These are phyloP conservation scores for Diversispora eburnea DNA, from an alignment of 192 early-diverging fungal genomes.

Conservation along the genomic window DNA sequence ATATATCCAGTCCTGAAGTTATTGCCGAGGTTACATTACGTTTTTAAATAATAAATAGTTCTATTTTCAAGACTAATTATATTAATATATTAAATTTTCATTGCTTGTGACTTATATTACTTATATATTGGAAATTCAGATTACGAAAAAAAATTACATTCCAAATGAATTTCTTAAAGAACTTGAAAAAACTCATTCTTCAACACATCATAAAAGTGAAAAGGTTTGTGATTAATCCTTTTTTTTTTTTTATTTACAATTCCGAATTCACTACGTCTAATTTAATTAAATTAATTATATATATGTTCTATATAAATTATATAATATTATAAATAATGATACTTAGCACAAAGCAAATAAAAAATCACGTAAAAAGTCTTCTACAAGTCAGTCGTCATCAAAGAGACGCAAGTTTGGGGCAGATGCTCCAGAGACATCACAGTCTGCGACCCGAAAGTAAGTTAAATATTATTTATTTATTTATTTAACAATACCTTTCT, in stretches of 20 bases:
- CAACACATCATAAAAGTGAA: neutral
- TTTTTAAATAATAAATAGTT: neutral
- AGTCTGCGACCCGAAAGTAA: conserved; percentile 5
- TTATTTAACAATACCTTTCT: neutral
- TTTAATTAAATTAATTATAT: neutral
- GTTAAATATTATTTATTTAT: neutral
- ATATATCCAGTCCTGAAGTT: conserved; percentile 37
- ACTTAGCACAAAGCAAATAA: neutral
- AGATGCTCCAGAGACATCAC: neutral
- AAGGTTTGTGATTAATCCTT: neutral
- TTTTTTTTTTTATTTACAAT: neutral
- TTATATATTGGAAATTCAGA: neutral
- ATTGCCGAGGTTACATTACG: conserved; percentile 36
- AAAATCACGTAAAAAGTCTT: neutral
- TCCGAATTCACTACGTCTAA: too few species aligned
- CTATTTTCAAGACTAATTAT: neutral
- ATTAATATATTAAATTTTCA: neutral
- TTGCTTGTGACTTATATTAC: too few species aligned
- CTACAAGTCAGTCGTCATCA: neutral
- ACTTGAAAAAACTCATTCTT: conserved; percentile 9
- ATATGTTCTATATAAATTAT: neutral
- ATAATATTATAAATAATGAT: neutral
- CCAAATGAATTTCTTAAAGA: conserved; percentile 22
- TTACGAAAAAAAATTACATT: conserved; percentile 21
- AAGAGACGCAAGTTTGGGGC: conserved; percentile 4